Percentiles rank a stretch among this genome's conserved stretches.
Evolutionary conservation across 179 eudicot species (phyloP).

Genomic region (Beta lomatogona): DNA sequence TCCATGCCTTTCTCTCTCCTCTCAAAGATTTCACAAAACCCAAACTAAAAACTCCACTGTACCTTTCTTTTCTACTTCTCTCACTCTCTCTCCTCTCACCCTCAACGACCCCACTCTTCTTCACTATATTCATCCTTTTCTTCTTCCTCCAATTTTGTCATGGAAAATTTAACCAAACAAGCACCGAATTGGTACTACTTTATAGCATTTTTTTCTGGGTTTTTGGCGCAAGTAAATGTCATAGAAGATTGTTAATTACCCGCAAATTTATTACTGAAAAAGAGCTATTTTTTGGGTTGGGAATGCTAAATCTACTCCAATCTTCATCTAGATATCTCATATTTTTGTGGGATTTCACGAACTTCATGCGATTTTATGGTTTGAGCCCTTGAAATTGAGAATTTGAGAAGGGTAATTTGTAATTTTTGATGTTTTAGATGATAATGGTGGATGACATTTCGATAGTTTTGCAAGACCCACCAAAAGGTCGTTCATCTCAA

Average conservation of each 20-base stretch:
- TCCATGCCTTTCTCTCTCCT: no score
- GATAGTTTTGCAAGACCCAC: constrained; percentile 14
- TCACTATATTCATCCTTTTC: constrained; percentile 15
- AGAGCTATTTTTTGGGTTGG: background rate
- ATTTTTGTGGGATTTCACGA: constrained; percentile 22
- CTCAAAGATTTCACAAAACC: no score
- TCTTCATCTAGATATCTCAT: constrained; percentile 30
- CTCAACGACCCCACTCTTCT: constrained; percentile 17
- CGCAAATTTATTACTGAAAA: background rate
- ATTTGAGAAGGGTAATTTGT: constrained; percentile 30
- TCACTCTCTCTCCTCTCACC: constrained; percentile 15
- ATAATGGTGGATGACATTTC: constrained; percentile 87
- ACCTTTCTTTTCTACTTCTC: no score
- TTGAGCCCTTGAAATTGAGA: constrained; percentile 11
- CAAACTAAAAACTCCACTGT: no score
- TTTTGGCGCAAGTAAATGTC: background rate
- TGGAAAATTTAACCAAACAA: constrained; percentile 11
- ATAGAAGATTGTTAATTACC: background rate
- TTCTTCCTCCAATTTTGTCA: constrained; percentile 29
- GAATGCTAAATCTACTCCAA: constrained; percentile 27
- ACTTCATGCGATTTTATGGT: background rate
- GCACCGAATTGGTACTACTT: background rate
- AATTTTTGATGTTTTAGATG: constrained; percentile 25
- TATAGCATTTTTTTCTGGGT: background rate
- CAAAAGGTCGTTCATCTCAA: constrained; percentile 28